Percentiles rank a stretch among this genome's conserved stretches.
phyloP scores from a whole-genome alignment of 1,284 basidiomycete species.

The Leccinum griseonigrum region DNA sequence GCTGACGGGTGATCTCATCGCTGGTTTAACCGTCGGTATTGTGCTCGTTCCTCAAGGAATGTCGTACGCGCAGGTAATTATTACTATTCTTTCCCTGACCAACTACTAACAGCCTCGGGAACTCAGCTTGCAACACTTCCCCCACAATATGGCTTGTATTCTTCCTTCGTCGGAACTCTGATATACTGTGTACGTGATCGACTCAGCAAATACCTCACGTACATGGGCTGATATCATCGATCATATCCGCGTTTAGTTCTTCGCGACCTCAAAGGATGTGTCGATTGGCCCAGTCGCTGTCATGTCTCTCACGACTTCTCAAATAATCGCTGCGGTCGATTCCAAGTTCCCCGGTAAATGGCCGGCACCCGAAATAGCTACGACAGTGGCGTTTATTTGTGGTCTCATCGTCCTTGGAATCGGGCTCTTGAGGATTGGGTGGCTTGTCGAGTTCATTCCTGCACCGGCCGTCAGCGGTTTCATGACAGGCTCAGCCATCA shows the following conservation, averaged over 20 bases:
- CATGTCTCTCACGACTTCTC: conserved; percentile 91
- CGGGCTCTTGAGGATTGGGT: conserved; percentile 87
- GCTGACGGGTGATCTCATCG: conserved; percentile 81
- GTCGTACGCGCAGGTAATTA: conserved; percentile 70
- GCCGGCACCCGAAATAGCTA: conserved; percentile 76
- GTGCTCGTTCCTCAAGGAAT: conserved; percentile 89
- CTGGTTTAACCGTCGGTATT: conserved; percentile 88
- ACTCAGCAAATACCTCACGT: conserved; percentile 15
- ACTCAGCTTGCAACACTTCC: conserved; percentile 79
- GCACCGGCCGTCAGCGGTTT: conserved; percentile 91
- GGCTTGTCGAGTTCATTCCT: conserved; percentile 96
- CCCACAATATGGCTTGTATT: conserved; percentile 91
- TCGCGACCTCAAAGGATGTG: conserved; percentile 94
- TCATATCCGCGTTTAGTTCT: conserved; percentile 50
- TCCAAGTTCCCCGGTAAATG: conserved; percentile 52
- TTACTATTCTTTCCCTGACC: not conserved
- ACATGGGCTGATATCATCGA: conserved; percentile 5
- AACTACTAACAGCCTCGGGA: not conserved
- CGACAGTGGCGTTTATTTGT: conserved; percentile 82
- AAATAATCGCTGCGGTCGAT: conserved; percentile 73
- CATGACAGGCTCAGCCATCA: conserved; percentile 91
- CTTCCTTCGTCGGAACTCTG: conserved; percentile 88
- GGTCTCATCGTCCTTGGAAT: conserved; percentile 93
- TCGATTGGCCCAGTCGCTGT: conserved; percentile 98
- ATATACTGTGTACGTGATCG: conserved; percentile 68